These are phyloP conservation scores for Thielaviopsis punctulata DNA, from an alignment of 2,329 filamentous ascomycete species.

Conservation along the genomic window DNA sequence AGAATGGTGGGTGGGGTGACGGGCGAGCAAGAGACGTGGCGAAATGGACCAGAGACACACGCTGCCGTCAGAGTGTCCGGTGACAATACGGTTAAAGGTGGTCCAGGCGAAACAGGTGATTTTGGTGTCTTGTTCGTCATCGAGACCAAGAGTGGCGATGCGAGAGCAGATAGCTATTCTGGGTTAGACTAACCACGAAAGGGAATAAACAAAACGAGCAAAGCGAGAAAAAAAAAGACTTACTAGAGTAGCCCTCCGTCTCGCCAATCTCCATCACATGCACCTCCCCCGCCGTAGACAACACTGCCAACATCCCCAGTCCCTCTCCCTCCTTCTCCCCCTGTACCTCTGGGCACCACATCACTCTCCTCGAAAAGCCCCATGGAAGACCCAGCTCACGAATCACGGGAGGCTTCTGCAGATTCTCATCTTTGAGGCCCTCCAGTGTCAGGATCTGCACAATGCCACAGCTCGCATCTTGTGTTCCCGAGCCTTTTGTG, in stretches of 20 bases:
- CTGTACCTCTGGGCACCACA: constrained; percentile 34
- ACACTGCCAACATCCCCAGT: constrained; percentile 28
- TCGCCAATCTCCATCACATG: constrained; percentile 28
- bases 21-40: constrained; percentile 30
- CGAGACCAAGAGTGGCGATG: constrained; percentile 27
- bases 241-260: constrained; percentile 16
- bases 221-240: not conserved
- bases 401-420: constrained; percentile 21
- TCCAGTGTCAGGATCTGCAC: constrained; percentile 37
- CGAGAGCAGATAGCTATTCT: constrained; percentile 25
- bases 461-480: constrained; percentile 26
- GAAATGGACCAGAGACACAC: constrained; percentile 38
- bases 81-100: constrained; percentile 34
- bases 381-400: constrained; percentile 31
- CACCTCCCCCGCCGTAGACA: constrained; percentile 34
- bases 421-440: constrained; percentile 16
- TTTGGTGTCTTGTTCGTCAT: constrained; percentile 28
- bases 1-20: constrained; percentile 36
- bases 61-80: constrained; percentile 40
- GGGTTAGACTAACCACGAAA: not conserved
- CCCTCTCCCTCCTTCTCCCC: no score
- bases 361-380: constrained; percentile 32
- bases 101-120: constrained; percentile 39
- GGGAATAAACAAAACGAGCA: not conserved
- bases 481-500: constrained; percentile 22